A percentile compares a stretch with the other conserved stretches of the same genome.
Conservation (phyloP, 805 yeast genomes). For the Blastobotrys chiropterorum region DNA sequence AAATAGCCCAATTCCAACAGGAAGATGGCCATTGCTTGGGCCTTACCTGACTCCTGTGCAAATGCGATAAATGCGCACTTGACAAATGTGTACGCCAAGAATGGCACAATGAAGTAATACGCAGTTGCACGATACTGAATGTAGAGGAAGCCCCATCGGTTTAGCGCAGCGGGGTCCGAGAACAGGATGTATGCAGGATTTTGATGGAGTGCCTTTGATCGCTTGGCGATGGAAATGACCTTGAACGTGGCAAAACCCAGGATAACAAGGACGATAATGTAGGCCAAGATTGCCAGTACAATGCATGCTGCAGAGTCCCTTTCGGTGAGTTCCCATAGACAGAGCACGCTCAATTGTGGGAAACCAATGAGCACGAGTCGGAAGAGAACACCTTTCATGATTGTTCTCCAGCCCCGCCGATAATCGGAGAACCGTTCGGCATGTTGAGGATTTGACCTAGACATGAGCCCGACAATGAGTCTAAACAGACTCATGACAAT, state of each 20-base stretch:
- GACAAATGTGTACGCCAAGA: slow-evolving; percentile 58
- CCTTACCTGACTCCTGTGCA: slow-evolving; percentile 72
- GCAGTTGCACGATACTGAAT: slow-evolving; percentile 84
- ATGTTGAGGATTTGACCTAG: slow-evolving; percentile 52
- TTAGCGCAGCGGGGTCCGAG: slow-evolving; percentile 75
- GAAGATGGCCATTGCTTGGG: slow-evolving; percentile 72
- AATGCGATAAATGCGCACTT: slow-evolving; percentile 84
- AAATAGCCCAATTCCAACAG: slow-evolving; percentile 69
- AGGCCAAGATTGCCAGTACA: slow-evolving; percentile 69
- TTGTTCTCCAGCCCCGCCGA: slow-evolving; percentile 75
- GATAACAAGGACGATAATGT: slow-evolving; percentile 51
- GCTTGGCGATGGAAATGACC: slow-evolving; percentile 68
- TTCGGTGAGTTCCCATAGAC: slow-evolving; percentile 84
- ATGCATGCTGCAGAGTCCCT: slow-evolving; percentile 79
- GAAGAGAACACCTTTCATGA: slow-evolving; percentile 83
- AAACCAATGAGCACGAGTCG: slow-evolving; percentile 77
- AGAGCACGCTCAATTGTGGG: slow-evolving; percentile 76
- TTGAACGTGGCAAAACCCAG: slow-evolving; percentile 66
- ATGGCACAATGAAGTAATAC: slow-evolving; percentile 72
- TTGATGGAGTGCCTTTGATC: slow-evolving; percentile 64
- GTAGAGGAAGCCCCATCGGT: slow-evolving; percentile 87
- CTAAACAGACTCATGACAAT: slow-evolving; percentile 49
- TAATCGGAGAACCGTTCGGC: slow-evolving; percentile 66
- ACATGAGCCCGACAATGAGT: slow-evolving; percentile 60
- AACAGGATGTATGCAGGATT: slow-evolving; percentile 89